phyloP scores from a whole-genome alignment of 176 grass and related monocot species.

The Aegilops sharonensis region DNA sequence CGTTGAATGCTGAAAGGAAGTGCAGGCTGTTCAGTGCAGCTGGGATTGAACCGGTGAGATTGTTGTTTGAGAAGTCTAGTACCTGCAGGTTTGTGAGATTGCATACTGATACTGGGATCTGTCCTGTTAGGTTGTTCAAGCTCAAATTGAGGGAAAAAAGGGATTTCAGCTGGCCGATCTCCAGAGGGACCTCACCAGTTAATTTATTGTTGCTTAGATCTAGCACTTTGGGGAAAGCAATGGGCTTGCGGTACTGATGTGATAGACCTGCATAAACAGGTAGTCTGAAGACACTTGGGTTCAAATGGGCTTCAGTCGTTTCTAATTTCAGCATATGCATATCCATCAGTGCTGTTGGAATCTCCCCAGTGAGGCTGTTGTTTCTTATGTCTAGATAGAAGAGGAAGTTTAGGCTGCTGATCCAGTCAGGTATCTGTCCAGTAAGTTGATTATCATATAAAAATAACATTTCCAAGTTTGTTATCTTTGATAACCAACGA shows the following conservation, averaged over 20 bases:
- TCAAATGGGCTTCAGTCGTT: neutral
- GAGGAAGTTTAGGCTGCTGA: neutral
- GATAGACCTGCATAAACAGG: neutral
- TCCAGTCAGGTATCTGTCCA: neutral
- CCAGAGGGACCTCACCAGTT: neutral
- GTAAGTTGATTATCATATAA: constrained; percentile 15
- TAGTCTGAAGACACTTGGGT: neutral
- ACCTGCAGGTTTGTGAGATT: constrained; percentile 26
- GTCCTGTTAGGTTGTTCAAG: constrained; percentile 6
- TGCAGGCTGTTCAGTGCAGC: neutral
- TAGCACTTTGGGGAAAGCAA: neutral
- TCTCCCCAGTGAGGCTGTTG: constrained; percentile 6
- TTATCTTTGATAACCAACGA: constrained; percentile 26
- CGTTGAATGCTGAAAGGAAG: constrained; percentile 41
- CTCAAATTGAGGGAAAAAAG: constrained; percentile 16
- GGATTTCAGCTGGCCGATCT: neutral
- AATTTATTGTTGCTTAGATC: neutral
- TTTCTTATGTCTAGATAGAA: constrained; percentile 16
- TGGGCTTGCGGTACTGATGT: neutral
- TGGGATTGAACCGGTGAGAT: too few relatives aligned
- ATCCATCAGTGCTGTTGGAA: neutral
- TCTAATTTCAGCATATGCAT: neutral
- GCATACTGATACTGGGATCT: neutral
- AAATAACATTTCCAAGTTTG: neutral
- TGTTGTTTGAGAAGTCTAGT: neutral